Evolutionary conservation across 345 rosid genomes (phyloP).

Genomic region (Laguncularia racemosa): DNA sequence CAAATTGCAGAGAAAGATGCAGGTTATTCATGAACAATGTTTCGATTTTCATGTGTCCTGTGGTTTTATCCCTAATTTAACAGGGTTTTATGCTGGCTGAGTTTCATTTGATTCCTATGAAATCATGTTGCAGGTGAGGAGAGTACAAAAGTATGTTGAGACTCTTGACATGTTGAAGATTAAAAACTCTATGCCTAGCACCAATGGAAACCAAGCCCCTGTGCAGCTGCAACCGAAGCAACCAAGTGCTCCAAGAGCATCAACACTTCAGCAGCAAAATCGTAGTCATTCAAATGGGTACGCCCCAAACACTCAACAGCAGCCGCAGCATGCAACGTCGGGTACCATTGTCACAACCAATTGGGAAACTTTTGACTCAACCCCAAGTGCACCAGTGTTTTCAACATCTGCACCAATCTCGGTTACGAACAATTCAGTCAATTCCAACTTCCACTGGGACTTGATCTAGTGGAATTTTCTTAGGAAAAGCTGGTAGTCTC

Average conservation of each 20-base stretch:
- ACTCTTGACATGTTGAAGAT: slow-evolving; percentile 40
- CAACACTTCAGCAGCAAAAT: not conserved
- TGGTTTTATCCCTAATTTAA: not conserved
- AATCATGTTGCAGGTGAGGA: slow-evolving; percentile 25
- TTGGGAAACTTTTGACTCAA: slow-evolving; percentile 53
- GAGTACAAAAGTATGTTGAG: slow-evolving; percentile 40
- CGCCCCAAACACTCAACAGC: slow-evolving; percentile 8
- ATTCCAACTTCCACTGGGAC: too few relatives aligned
- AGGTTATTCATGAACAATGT: slow-evolving; percentile 17
- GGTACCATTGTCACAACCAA: slow-evolving; percentile 28
- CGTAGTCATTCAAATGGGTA: slow-evolving; percentile 11
- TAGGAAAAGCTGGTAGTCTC: slow-evolving; percentile 4
- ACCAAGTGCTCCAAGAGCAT: slow-evolving; percentile 15
- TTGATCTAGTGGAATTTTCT: too few relatives aligned
- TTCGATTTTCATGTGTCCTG: too few relatives aligned
- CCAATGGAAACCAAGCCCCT: slow-evolving; percentile 8
- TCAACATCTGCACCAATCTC: too few relatives aligned
- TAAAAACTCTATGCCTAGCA: slow-evolving; percentile 9
- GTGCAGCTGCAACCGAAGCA: slow-evolving; percentile 12
- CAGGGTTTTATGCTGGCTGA: too few relatives aligned
- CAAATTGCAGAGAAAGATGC: slow-evolving; percentile 39
- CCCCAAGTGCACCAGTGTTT: too few relatives aligned
- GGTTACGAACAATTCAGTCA: too few relatives aligned
- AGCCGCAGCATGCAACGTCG: slow-evolving; percentile 16
- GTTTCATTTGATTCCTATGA: not conserved